Evolutionary conservation across 352 stramenopile genomes (phyloP).

Genomic region (Thalassiosira hispida): DNA sequence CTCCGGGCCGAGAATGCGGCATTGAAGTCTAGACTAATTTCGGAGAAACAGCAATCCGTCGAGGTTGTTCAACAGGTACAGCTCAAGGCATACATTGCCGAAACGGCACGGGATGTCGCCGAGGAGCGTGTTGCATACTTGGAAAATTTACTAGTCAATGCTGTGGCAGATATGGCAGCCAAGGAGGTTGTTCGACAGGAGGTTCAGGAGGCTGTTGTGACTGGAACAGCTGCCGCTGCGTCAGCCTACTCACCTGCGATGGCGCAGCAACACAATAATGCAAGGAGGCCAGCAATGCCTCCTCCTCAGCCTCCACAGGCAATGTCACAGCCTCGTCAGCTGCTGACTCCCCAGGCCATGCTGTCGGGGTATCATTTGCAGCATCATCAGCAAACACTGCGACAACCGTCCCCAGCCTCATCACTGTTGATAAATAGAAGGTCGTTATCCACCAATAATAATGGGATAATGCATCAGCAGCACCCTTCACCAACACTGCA

Average conservation of each 20-base stretch:
- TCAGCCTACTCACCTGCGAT: not conserved
- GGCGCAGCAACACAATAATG: not conserved
- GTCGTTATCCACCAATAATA: not conserved
- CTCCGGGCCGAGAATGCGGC: slow-evolving; percentile 27
- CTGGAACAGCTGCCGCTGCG: not conserved
- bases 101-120: slow-evolving; percentile 42
- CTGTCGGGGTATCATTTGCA: not conserved
- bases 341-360: not conserved
- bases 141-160: slow-evolving; percentile 32
- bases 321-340: not conserved
- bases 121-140: slow-evolving; percentile 32
- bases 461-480: not conserved
- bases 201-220: slow-evolving; percentile 2
- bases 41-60: slow-evolving; percentile 13
- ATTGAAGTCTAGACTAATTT: slow-evolving; percentile 16
- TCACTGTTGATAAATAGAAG: not conserved
- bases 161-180: not conserved
- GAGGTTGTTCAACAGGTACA: slow-evolving; percentile 51
- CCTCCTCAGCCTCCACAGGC: not conserved
- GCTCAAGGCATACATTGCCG: slow-evolving; percentile 56
- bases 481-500: not conserved
- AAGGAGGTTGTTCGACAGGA: not conserved
- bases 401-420: not conserved
- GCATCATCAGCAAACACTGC: not conserved
- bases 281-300: not conserved